These are phyloP conservation scores for Platismatia glauca DNA, from an alignment of 495 filamentous ascomycete genomes.

Conservation along the genomic window DNA sequence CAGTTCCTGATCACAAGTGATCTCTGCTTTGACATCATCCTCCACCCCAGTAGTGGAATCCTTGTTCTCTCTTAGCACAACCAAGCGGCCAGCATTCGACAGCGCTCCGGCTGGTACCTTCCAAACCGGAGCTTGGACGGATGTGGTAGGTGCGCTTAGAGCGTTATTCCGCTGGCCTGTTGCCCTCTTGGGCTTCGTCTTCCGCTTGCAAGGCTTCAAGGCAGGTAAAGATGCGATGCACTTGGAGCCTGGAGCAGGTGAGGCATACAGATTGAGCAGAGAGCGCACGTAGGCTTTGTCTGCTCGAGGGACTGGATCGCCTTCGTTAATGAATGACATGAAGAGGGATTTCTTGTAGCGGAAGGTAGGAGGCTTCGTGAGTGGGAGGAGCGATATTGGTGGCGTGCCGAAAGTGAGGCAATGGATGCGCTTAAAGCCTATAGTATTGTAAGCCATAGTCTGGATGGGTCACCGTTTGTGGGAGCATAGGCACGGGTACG, in stretches of 20 bases:
- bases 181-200: conserved; percentile 13
- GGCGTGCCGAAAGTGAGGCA: conserved; percentile 78
- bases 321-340: conserved; percentile 72
- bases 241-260: conserved; percentile 45
- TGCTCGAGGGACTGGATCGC: conserved; percentile 68
- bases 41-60: conserved; percentile 27
- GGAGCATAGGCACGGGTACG: not conserved
- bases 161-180: not conserved
- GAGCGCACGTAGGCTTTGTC: conserved; percentile 65
- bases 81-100: conserved; percentile 57
- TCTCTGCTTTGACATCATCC: conserved; percentile 52
- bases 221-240: conserved; percentile 6
- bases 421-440: conserved; percentile 62
- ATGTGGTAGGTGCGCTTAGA: conserved; percentile 13
- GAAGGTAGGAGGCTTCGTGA: conserved; percentile 46
- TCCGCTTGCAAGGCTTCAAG: conserved; percentile 13
- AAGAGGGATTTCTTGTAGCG: conserved; percentile 56
- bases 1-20: conserved; percentile 55
- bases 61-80: conserved; percentile 44
- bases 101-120: conserved; percentile 51
- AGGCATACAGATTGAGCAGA: conserved; percentile 59
- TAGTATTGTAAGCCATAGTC: not conserved
- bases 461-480: not conserved
- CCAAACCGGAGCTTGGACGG: conserved; percentile 41
- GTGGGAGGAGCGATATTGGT: conserved; percentile 60